These are phyloP conservation scores for Acer campestre DNA, from an alignment of 345 rosid species.

Conservation along the genomic window DNA sequence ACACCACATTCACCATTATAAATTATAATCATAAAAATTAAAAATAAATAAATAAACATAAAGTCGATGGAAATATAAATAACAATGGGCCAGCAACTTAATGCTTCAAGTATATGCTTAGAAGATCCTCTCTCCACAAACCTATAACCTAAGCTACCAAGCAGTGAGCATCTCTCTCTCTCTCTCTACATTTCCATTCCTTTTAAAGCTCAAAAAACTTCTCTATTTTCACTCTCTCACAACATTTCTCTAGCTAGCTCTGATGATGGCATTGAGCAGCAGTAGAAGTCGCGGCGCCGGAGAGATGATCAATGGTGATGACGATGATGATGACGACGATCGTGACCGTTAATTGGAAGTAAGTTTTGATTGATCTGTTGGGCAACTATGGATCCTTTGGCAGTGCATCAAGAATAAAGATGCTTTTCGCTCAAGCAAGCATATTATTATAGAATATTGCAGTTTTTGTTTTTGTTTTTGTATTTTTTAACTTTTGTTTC, in stretches of 20 bases:
- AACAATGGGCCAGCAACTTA: conserved; percentile 23
- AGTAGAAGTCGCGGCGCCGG: neutral
- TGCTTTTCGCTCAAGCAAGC: conserved; percentile 16
- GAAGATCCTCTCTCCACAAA: conserved; percentile 38
- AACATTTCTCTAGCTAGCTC: neutral
- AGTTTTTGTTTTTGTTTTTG: neutral
- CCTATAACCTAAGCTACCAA: neutral
- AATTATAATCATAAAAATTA: neutral
- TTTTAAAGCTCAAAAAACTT: conserved; percentile 17
- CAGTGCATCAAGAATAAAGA: conserved; percentile 16
- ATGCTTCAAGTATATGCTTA: conserved; percentile 49
- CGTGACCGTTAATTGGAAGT: neutral
- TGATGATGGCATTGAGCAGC: conserved; percentile 6
- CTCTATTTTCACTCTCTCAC: conserved; percentile 11
- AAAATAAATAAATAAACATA: conserved; percentile 3
- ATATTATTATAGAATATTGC: neutral
- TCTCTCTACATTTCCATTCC: neutral
- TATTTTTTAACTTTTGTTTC: neutral
- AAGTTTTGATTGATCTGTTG: conserved; percentile 23
- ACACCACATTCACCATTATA: neutral
- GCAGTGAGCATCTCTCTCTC: neutral
- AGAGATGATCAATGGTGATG: conserved; percentile 16
- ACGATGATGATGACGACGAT: neutral
- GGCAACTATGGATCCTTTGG: conserved; percentile 52
- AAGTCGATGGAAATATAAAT: conserved; percentile 2